Evolutionary conservation across 306 rosid genomes (phyloP), one percentile per base, ranked within the genome.

Genomic region (Cyclanthera cordifolia): DNA sequence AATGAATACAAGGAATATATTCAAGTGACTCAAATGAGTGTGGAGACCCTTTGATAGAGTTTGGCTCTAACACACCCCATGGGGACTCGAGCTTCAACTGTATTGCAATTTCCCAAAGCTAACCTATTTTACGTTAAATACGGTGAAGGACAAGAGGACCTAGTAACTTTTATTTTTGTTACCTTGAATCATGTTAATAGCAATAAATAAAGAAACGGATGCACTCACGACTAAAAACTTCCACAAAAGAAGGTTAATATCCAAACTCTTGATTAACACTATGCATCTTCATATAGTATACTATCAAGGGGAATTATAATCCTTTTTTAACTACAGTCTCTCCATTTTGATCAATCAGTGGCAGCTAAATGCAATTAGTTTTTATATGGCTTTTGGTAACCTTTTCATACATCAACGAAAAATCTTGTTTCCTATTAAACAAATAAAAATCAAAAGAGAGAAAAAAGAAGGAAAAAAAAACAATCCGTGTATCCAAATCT

Each of bases 191-290:
- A 23, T 14, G 15, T 12, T 15, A 46, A 66, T 8, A 43, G 23
- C 23, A 37, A 9, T 5, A 19, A 41, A 64, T 64, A 64, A 41
- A 64, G 8, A 64, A 2, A 25, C 15, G 2, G 20, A 64, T 0
- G 37, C 37, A 2, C 21, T 14, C 4, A 6, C 70, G 23, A 45
- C 50, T 60, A 34, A 37, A 34, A 60, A 60, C 8, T 34, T 60
- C 48, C 24, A 60, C 13, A 41, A 21, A 23, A 39, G 17, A 21
- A 50, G 5, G 11, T 20, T 12, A 21, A 3, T 3, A 14, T 41
- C 28, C 69, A 63, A 63, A 63, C 32, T 63, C 69, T 63, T 12
- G 43, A 53, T 24, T 45, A 11, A 63, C n/a, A 21, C 32, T 28
- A 2, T 1, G 12, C 69, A 41, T 39, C 51, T 20, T 63, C 24